Evolutionary conservation across 1,284 basidiomycete species (phyloP).

Genomic region (Heterobasidion parviporum): DNA sequence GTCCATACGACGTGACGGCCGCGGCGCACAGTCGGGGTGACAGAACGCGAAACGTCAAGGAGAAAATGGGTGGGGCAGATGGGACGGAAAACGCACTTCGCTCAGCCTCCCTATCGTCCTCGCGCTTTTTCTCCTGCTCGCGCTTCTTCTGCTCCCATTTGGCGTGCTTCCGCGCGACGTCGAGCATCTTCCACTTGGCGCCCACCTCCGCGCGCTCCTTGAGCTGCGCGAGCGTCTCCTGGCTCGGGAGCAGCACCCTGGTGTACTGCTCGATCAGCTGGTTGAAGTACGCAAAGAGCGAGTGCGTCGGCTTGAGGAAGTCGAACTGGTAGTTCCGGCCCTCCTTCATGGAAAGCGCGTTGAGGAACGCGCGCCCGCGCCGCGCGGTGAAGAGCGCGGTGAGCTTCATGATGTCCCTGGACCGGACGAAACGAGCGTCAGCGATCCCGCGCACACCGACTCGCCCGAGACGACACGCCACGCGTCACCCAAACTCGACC

Average conservation of each 20-base stretch:
- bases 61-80: slow-evolving; percentile 2
- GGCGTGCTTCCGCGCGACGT: slow-evolving; percentile 71
- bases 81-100: slow-evolving; percentile 43
- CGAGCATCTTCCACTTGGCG: slow-evolving; percentile 71
- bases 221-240: slow-evolving; percentile 66
- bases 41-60: background rate
- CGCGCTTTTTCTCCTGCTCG: slow-evolving; percentile 79
- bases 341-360: slow-evolving; percentile 81
- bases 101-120: slow-evolving; percentile 88
- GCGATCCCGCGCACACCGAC: background rate
- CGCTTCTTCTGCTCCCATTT: slow-evolving; percentile 84
- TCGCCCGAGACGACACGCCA: slow-evolving; percentile 12
- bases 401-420: slow-evolving; percentile 83
- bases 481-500: background rate
- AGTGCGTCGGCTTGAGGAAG: slow-evolving; percentile 92
- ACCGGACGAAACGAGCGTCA: background rate
- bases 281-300: slow-evolving; percentile 95
- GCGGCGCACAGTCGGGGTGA: too few relatives aligned
- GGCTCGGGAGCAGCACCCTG: slow-evolving; percentile 81
- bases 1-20: too few relatives aligned
- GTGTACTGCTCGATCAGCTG: slow-evolving; percentile 95
- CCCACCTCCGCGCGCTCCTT: slow-evolving; percentile 52
- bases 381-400: slow-evolving; percentile 96
- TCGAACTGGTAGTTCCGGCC: slow-evolving; percentile 97
- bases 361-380: slow-evolving; percentile 83